These are phyloP conservation scores for Cucumis hystrix DNA, from an alignment of 306 rosid species.

Conservation along the genomic window DNA sequence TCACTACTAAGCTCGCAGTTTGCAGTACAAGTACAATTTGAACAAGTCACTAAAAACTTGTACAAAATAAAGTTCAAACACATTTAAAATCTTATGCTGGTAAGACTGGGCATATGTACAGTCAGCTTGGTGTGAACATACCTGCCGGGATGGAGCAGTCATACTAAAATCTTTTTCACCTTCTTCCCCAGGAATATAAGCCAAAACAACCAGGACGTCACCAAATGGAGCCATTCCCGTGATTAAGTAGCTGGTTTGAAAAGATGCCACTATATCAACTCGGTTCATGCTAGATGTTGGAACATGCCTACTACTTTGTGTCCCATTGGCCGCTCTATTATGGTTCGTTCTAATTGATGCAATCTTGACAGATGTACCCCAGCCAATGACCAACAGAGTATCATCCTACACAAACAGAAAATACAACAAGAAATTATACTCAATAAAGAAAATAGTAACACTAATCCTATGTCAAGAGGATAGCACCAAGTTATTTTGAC, in stretches of 20 bases:
- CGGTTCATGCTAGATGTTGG: conserved; percentile 55
- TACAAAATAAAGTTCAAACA: background rate
- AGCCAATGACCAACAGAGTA: conserved; percentile 78
- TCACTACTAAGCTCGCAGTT: background rate
- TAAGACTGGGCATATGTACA: background rate
- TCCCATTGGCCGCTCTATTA: conserved; percentile 51
- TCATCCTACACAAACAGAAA: conserved; percentile 62
- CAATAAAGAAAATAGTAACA: background rate
- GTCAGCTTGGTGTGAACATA: conserved; percentile 13
- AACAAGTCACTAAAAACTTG: background rate
- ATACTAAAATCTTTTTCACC: conserved; percentile 79
- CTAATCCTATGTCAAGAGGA: background rate
- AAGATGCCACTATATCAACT: conserved; percentile 97
- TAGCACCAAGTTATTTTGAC: background rate
- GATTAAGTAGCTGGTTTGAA: conserved; percentile 78
- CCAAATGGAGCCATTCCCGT: conserved; percentile 97
- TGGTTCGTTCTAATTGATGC: conserved; percentile 62
- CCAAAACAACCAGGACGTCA: conserved; percentile 85
- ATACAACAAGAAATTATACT: conserved; percentile 15
- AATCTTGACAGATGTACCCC: conserved; percentile 94
- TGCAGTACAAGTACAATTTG: background rate
- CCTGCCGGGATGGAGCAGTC: conserved; percentile 68
- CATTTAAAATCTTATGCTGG: background rate
- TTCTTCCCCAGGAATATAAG: conserved; percentile 83
- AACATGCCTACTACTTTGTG: conserved; percentile 26